phyloP scores from a whole-genome alignment of 169 alveolate genomes.

The Amoebophrya sp. region DNA sequence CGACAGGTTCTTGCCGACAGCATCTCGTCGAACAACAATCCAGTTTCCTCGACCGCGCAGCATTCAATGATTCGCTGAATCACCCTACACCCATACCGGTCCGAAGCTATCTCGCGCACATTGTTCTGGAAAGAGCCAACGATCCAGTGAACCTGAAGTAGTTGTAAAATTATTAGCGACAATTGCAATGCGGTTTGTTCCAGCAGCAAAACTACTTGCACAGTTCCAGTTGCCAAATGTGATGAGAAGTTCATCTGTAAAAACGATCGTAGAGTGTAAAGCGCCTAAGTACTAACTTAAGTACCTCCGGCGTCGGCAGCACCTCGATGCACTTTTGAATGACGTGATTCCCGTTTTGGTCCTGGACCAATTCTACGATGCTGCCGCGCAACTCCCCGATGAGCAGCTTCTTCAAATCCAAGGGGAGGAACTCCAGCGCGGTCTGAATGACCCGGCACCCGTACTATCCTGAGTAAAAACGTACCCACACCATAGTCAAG shows the following conservation, averaged over 20 bases:
- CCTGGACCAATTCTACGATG: conserved; percentile 16
- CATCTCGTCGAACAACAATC: neutral
- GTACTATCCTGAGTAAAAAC: too few species aligned
- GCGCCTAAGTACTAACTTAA: too few species aligned
- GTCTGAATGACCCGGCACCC: conserved; percentile 34
- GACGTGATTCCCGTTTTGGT: conserved; percentile 35
- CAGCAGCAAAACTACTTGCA: too few species aligned
- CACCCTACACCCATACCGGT: conserved; percentile 32
- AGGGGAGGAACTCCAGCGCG: conserved; percentile 19
- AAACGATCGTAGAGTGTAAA: too few species aligned
- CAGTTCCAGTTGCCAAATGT: too few species aligned
- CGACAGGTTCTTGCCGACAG: neutral
- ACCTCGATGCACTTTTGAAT: conserved; percentile 26
- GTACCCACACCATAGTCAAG: too few species aligned
- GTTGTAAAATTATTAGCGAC: too few species aligned
- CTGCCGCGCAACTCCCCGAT: conserved; percentile 6
- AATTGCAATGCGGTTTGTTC: too few species aligned
- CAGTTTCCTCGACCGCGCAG: neutral
- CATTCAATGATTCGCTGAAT: conserved; percentile 57
- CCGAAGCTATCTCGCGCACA: conserved; percentile 23
- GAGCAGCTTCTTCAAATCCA: conserved; percentile 39
- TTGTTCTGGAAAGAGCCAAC: conserved; percentile 37
- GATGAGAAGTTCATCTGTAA: too few species aligned
- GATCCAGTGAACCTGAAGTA: conserved; percentile 43
- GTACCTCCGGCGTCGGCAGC: conserved; percentile 1